Evolutionary conservation across 2,329 filamentous ascomycete genomes (phyloP), one percentile per base, ranked within the genome.

Genomic region (Fusarium piperis): DNA sequence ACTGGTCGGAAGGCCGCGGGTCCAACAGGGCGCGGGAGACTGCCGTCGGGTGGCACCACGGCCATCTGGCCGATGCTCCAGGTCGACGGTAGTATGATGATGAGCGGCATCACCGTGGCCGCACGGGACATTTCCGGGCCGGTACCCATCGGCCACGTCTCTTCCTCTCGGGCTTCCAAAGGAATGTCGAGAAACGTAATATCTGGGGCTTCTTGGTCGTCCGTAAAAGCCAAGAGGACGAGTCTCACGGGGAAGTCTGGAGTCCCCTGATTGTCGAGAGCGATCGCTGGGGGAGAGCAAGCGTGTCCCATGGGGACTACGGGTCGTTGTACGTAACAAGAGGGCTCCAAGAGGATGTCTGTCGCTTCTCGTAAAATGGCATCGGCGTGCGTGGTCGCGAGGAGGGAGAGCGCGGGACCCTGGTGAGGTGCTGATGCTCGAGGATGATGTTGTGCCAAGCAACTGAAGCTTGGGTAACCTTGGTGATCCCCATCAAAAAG

Each of bases 281-380:
- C 41, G 41, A 66, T 56, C 65, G 48, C 51, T 66, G 64, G 68
- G 68, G 72, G 55, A 58, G 46, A 56, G 60, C 62, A 70, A 57
- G 48, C 44, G 18, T 71, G 63, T 76, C 73, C 73, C 71, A 72
- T 59, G 74, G 74, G 74, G 67, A 71, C 61, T 59, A 65, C 18
- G 62, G 56, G 69, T 65, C 70, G 38, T 72, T 76, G 74, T 76
- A 75, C 74, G 74, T 75, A 76, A 64, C 38, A 51, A 56, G 28
- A 51, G 62, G 59, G 48, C 30, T 20, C 51, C 30, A 53, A 63
- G 59, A 59, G 61, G 55, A 58, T 32, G 51, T 35, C 30, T 56
- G 51, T 52, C 35, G 65, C 18, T 39, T 59, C 46, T 51, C 64
- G 66, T 39, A 64, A 56, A 59, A 44, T 41, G 41, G 57, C 39